These are phyloP conservation scores for Aspergillus candidus DNA, from an alignment of 2,329 filamentous ascomycete species.

Conservation along the genomic window DNA sequence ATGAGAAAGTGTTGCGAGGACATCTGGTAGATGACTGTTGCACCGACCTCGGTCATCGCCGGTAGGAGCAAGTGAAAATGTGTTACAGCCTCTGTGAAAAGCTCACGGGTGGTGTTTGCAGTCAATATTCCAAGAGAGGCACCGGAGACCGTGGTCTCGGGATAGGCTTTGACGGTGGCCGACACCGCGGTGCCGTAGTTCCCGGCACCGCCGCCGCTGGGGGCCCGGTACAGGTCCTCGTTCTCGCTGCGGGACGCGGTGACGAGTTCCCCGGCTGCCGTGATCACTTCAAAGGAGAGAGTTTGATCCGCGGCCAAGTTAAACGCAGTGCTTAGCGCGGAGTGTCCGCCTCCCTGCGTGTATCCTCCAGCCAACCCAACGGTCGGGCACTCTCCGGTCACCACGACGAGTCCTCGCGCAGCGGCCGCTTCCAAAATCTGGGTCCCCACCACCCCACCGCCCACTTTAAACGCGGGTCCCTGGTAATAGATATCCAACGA, in stretches of 20 bases:
- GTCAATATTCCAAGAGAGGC: slow-evolving; percentile 40
- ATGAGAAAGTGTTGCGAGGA: slow-evolving; percentile 46
- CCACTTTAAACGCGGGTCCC: slow-evolving; percentile 49
- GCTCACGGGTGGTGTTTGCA: slow-evolving; percentile 33
- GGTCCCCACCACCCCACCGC: slow-evolving; percentile 49
- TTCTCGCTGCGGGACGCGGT: slow-evolving; percentile 46
- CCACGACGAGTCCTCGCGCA: slow-evolving; percentile 44
- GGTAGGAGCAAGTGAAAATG: slow-evolving; percentile 48
- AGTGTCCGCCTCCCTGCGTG: slow-evolving; percentile 56
- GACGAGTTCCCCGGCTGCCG: slow-evolving; percentile 43
- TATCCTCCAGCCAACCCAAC: slow-evolving; percentile 58
- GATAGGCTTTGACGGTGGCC: slow-evolving; percentile 49
- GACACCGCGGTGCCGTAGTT: slow-evolving; percentile 55
- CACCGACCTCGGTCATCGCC: slow-evolving; percentile 46
- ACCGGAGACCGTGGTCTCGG: slow-evolving; percentile 39
- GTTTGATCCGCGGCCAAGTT: slow-evolving; percentile 58
- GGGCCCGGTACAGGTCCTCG: slow-evolving; percentile 57
- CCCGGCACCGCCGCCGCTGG: slow-evolving; percentile 55
- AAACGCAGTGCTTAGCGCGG: slow-evolving; percentile 46
- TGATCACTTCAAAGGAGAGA: slow-evolving; percentile 51
- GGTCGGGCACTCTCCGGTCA: slow-evolving; percentile 51
- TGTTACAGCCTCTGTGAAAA: slow-evolving; percentile 47
- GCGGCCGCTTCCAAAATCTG: slow-evolving; percentile 46
- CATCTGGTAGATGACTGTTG: slow-evolving; percentile 47
- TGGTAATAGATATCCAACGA: slow-evolving; percentile 41